phyloP scores from a whole-genome alignment of 371 early-diverging fungal genomes.

The Apophysomyces sp. region DNA sequence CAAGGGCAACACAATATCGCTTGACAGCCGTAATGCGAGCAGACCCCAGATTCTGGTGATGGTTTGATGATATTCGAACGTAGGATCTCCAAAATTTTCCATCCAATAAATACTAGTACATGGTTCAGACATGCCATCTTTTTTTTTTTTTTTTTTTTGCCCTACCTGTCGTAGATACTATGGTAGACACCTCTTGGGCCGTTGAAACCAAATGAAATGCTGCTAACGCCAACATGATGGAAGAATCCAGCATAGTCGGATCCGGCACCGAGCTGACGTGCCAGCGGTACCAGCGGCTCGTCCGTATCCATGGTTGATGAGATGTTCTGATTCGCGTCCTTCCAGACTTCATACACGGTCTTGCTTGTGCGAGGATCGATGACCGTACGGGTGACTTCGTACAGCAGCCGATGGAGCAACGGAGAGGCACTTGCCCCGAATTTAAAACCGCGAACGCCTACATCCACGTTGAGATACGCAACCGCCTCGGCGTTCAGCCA shows the following conservation, averaged over 20 bases:
- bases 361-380: conserved; percentile 47
- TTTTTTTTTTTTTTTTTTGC: too few species aligned
- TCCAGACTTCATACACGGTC: conserved; percentile 57
- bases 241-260: conserved; percentile 55
- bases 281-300: conserved; percentile 9
- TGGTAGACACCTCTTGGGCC: conserved; percentile 50
- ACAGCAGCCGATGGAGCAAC: conserved; percentile 43
- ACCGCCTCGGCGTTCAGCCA: conserved; percentile 54
- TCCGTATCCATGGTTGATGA: not conserved
- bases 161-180: conserved; percentile 54
- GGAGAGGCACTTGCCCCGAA: conserved; percentile 58
- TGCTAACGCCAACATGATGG: conserved; percentile 53
- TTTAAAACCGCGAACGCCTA: conserved; percentile 48
- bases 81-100: conserved; percentile 54
- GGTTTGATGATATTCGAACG: conserved; percentile 46
- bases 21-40: conserved; percentile 31
- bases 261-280: conserved; percentile 39
- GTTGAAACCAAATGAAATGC: conserved; percentile 43
- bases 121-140: not conserved
- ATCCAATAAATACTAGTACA: conserved; percentile 46
- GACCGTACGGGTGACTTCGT: conserved; percentile 49
- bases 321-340: not conserved
- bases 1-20: conserved; percentile 29
- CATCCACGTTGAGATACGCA: conserved; percentile 63
- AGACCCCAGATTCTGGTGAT: conserved; percentile 43